Evolutionary conservation across 192 early-diverging fungal species (phyloP).

Genomic region (Martensiomyces pterosporus): DNA sequence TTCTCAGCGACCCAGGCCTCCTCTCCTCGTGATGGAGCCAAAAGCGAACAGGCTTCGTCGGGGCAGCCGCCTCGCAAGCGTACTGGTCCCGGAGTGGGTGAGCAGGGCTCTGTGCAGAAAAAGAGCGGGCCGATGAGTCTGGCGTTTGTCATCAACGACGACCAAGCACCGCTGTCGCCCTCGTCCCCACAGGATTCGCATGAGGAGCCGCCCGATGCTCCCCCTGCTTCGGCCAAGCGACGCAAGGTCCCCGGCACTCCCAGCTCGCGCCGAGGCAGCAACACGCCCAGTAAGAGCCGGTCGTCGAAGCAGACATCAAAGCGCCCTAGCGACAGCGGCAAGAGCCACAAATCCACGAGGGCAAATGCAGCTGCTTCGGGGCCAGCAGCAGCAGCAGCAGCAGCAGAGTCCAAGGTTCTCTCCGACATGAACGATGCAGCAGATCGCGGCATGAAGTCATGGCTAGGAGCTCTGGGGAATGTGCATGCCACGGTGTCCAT

Average conservation of each 20-base stretch:
- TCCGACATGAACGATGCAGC: constrained; percentile 24
- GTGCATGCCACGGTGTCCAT: constrained; percentile 15
- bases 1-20: too few species aligned
- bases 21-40: too few species aligned
- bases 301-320: neutral
- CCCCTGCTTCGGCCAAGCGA: too few species aligned
- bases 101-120: neutral
- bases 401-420: too few species aligned
- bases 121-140: constrained; percentile 29
- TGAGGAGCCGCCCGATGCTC: too few species aligned
- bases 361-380: neutral
- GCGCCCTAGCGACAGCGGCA: neutral
- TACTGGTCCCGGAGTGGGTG: constrained; percentile 5
- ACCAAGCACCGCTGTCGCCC: constrained; percentile 2
- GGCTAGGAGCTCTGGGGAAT: constrained; percentile 23
- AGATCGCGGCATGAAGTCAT: constrained; percentile 33
- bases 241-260: too few species aligned
- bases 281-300: neutral
- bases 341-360: constrained; percentile 2
- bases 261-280: neutral
- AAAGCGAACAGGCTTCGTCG: too few species aligned
- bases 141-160: constrained; percentile 36
- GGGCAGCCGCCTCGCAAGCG: constrained; percentile 23
- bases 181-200: too few species aligned
- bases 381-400: neutral